These are phyloP conservation scores for Termitomyces sp. DNA, from an alignment of 768 basidiomycete genomes.

Conservation along the genomic window DNA sequence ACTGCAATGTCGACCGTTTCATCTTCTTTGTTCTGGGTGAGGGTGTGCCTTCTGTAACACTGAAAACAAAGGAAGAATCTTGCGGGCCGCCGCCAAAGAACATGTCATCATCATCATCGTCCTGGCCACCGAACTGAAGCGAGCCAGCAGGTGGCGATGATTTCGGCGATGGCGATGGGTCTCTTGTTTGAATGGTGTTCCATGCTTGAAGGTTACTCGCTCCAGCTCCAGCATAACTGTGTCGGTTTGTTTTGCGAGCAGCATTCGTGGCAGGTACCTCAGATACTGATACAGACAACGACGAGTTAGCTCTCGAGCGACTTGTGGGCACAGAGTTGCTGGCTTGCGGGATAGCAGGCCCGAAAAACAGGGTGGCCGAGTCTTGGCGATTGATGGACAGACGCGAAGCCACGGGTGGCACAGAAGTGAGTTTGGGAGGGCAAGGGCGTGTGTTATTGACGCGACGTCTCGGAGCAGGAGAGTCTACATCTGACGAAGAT, in stretches of 20 bases:
- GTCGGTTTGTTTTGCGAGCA: conserved; percentile 43
- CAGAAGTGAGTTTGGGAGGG: conserved; percentile 15
- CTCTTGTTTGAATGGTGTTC: conserved; percentile 39
- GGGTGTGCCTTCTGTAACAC: conserved; percentile 53
- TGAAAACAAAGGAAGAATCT: conserved; percentile 56
- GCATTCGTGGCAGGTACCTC: conserved; percentile 19
- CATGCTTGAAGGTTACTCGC: conserved; percentile 31
- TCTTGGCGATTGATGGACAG: conserved; percentile 48
- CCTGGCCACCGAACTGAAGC: conserved; percentile 20
- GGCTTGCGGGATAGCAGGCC: conserved; percentile 44
- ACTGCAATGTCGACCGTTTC: conserved; percentile 39
- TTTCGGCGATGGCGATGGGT: conserved; percentile 42
- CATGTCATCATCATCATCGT: conserved; percentile 53
- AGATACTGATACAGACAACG: conserved; percentile 22
- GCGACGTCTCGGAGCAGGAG: conserved; percentile 55
- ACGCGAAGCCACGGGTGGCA: conserved; percentile 21
- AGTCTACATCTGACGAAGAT: conserved; percentile 48
- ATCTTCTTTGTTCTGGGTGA: conserved; percentile 44
- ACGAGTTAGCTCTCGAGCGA: conserved; percentile 31
- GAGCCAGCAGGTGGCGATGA: conserved; percentile 40
- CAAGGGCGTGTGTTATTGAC: conserved; percentile 36
- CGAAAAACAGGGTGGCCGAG: conserved; percentile 70
- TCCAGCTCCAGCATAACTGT: conserved; percentile 61
- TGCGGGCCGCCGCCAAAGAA: conserved; percentile 46
- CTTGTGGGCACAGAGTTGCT: conserved; percentile 19